A percentile compares a stretch with the other conserved stretches of the same genome.
These are phyloP conservation scores for Hericium erinaceus DNA, from an alignment of 768 basidiomycete species.

Conservation along the genomic window DNA sequence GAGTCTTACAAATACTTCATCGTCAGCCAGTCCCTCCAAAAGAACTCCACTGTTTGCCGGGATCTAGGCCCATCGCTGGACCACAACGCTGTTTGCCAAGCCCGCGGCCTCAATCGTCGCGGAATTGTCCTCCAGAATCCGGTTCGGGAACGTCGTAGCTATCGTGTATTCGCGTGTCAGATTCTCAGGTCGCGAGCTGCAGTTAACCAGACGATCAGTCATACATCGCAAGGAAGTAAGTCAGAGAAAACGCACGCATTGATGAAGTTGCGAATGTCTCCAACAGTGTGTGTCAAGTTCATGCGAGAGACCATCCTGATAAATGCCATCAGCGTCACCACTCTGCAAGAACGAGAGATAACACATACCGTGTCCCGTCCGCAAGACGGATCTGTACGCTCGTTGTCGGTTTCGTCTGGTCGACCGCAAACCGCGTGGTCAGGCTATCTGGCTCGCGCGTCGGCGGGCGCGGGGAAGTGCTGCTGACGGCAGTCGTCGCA, in stretches of 20 bases:
- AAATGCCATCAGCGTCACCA: background rate
- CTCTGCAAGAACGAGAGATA: background rate
- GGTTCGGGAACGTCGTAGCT: constrained; percentile 15
- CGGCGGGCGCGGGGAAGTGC: constrained; percentile 16
- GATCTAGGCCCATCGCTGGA: constrained; percentile 13
- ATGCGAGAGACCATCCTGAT: constrained; percentile 38
- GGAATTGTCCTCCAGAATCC: constrained; percentile 9
- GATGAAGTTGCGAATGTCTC: constrained; percentile 80
- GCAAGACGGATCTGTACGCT: constrained; percentile 85
- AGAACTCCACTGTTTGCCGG: too few relatives aligned
- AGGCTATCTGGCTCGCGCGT: constrained; percentile 27
- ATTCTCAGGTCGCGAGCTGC: constrained; percentile 13
- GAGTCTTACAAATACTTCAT: too few relatives aligned
- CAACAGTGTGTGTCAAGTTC: constrained; percentile 86
- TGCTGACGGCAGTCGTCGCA: constrained; percentile 5
- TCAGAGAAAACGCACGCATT: constrained; percentile 58
- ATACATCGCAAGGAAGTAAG: too few relatives aligned
- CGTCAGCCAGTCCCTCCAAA: background rate
- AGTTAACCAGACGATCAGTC: background rate
- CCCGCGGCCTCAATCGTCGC: constrained; percentile 13
- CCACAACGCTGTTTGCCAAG: constrained; percentile 11
- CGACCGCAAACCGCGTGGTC: constrained; percentile 66
- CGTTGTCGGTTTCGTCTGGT: constrained; percentile 73
- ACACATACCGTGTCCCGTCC: constrained; percentile 72
- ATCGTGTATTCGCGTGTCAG: constrained; percentile 9